Evolutionary conservation across 129 eudicot species (phyloP).

Genomic region (carrot (Daucus carota)): DNA sequence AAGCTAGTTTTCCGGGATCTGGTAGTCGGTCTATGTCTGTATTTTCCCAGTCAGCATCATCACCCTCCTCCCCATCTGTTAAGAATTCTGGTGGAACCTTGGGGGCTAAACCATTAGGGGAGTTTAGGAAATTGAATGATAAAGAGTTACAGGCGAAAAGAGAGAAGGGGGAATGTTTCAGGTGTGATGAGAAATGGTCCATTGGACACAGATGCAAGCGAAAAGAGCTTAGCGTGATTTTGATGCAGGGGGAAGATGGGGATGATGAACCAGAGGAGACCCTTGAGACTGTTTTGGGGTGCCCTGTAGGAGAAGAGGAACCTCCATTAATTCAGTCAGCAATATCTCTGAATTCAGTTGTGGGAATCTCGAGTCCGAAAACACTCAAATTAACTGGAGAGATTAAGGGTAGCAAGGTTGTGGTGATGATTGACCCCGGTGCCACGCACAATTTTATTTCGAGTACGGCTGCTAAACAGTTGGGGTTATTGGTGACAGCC

Average conservation of each 20-base stretch:
- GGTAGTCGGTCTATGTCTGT: no score
- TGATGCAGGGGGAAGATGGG: not conserved
- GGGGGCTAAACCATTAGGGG: not conserved
- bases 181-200: not conserved
- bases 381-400: not conserved
- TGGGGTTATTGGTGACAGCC: no score
- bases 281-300: no score
- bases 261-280: not conserved
- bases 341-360: not conserved
- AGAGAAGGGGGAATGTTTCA: not conserved
- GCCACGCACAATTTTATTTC: no score
- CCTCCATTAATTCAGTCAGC: not conserved
- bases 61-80: no score
- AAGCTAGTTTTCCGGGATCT: no score
- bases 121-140: not conserved
- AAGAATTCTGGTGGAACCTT: accelerated
- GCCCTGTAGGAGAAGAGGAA: no score
- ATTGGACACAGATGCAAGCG: not conserved
- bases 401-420: not conserved
- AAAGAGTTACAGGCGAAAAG: not conserved
- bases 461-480: no score
- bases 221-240: not conserved
- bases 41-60: accelerated
- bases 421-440: not conserved
- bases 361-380: not conserved